Evolutionary conservation across 306 rosid species (phyloP), one percentile per base, ranked within the genome.

Genomic region (Abrus pulchellus): DNA sequence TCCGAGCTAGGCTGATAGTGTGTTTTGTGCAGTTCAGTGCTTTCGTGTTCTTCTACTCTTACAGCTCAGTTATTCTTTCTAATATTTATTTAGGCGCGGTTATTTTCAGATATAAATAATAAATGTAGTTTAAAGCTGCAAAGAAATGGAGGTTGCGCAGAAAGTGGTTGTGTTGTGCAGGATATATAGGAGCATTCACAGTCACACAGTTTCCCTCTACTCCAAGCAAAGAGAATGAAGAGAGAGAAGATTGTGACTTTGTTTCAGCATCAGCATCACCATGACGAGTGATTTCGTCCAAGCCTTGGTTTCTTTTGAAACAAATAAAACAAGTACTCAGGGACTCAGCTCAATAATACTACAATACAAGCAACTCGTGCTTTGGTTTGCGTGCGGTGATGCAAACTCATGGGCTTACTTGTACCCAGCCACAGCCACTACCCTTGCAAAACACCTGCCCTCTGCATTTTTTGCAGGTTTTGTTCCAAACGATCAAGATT

Each of bases 351-450:
- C 20, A 20, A 20, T 20, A 20, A 20, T 20, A 20, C 20, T 20
- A 20, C 75, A 77, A 63, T 77, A 78, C 57, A 64, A 30, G 65
- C 62, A 82, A 86, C 40, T 36, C 40, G 4, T 85, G 94, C 97
- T 88, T 96, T 45, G 97, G 78, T 86, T 77, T 87, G 91, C 98
- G 97, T 93, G 97, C 95, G 83, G 90, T 82, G 91, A 91, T 86
- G 83, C 86, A 48, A 82, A 82, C 85, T 73, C 63, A 88, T 85
- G 90, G 85, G 20, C 20, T 20, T 20, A 20, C 20, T 20, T 20
- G 20, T 20, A 20, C 20, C 20, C 20, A 20, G 20, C 20, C 20
- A 20, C 20, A 20, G 20, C 20, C 20, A 20, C 20, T 20, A 20
- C 20, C 80, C 34, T 81, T 82, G 34, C 65, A 20, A 20, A 20